Evolutionary conservation across 1,284 basidiomycete species (phyloP).

Genomic region (Calocybe gambosa): DNA sequence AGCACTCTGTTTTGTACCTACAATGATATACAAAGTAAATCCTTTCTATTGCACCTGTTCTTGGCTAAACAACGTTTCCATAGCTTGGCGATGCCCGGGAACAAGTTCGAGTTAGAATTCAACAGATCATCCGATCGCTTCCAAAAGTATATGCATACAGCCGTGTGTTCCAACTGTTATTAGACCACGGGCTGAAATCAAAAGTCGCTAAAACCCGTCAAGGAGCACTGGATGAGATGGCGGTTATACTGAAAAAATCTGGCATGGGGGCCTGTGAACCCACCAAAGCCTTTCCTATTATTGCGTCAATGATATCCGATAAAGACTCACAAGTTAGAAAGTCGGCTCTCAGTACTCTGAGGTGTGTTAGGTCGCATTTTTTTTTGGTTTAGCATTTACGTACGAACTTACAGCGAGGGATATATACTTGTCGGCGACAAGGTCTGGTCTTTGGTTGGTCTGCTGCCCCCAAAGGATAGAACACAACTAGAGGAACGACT

Average conservation of each 20-base stretch:
- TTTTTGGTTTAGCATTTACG: conserved; percentile 6
- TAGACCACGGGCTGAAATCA: conserved; percentile 82
- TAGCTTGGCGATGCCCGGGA: conserved; percentile 81
- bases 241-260: conserved; percentile 71
- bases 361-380: conserved; percentile 34
- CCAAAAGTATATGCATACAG: conserved; percentile 86
- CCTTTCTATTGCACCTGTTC: not conserved
- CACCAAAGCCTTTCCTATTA: conserved; percentile 69
- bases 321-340: conserved; percentile 84
- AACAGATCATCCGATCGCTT: conserved; percentile 65
- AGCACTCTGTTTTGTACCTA: conserved; percentile 85
- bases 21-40: conserved; percentile 83
- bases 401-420: conserved; percentile 52
- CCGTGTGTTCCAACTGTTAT: conserved; percentile 79
- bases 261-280: conserved; percentile 81
- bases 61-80: conserved; percentile 7
- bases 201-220: conserved; percentile 90
- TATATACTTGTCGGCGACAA: conserved; percentile 84
- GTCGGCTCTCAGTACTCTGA: conserved; percentile 71
- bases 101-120: conserved; percentile 63
- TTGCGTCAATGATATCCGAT: conserved; percentile 83
- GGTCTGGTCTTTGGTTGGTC: conserved; percentile 76
- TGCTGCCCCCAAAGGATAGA: conserved; percentile 79
- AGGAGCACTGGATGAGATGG: conserved; percentile 80
- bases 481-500: conserved; percentile 88